Base-by-base conservation (phyloP, 2,329 filamentous ascomycete species). In the Orbilia ellipsospora region DNA sequence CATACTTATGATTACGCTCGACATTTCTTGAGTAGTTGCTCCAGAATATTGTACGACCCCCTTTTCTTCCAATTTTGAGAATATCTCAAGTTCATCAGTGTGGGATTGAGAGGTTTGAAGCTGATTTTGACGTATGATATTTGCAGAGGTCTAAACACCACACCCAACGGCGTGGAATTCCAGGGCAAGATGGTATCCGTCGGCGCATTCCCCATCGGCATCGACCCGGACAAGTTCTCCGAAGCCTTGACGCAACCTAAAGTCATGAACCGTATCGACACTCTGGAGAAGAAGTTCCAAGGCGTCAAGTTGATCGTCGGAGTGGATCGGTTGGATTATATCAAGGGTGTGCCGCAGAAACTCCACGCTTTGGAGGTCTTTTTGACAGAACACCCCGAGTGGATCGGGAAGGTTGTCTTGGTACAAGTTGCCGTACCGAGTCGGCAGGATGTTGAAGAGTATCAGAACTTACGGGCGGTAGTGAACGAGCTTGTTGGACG, bases 1-100 rank as follows among this genome's bases (percentile, higher is more conserved):
- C 95, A 99, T 83, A 99, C 95, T 28, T 98, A 97, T 84, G 94
- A 98, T 84, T 99, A 99, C 81, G 94, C 94, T n/a, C 88, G 95
- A 62, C 95, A 99, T 83, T 99, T 98, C 84, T 84, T 99, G 78
- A 97, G 93, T 84, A 94, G 92, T 81, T 98, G 95, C 84, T 94
- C 93, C n/a, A 90, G 94, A 78, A 95, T 98, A 78, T 86, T 97
- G 86, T 91, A 85, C 82, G 88, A 36, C 2, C 31, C 31, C 5
- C 31, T 36, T 36, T 10, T 36, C n/a, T n/a, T n/a, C n/a, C n/a
- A n/a, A n/a, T n/a, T n/a, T n/a, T n/a, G n/a, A n/a, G n/a, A n/a
- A n/a, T n/a, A n/a, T n/a, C n/a, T n/a, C n/a, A n/a, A n/a, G n/a
- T n/a, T n/a, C n/a, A n/a, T n/a, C n/a, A n/a, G n/a, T n/a, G n/a